Conservation (phyloP, 345 rosid species). For the Bruguiera gymnorhiza region DNA sequence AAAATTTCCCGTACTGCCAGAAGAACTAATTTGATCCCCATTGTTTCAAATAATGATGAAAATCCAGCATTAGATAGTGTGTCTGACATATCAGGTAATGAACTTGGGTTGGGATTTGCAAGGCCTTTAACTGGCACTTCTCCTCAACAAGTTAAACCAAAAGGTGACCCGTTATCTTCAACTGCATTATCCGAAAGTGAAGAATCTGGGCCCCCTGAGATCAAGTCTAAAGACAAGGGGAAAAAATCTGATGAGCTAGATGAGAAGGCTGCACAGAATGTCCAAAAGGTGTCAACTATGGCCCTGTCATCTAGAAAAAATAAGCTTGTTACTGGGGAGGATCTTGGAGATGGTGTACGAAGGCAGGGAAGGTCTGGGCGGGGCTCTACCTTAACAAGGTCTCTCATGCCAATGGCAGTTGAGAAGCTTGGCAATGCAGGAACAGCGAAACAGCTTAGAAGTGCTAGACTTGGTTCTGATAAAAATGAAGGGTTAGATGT, state of each 20-base stretch:
- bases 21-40: slow-evolving; percentile 73
- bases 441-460: slow-evolving; percentile 80
- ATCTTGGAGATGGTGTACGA: slow-evolving; percentile 67
- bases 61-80: slow-evolving; percentile 52
- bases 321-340: slow-evolving; percentile 61
- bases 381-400: slow-evolving; percentile 57
- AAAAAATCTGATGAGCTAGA: slow-evolving; percentile 72
- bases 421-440: slow-evolving; percentile 71
- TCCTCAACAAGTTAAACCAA: slow-evolving; percentile 72
- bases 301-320: slow-evolving; percentile 69
- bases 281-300: slow-evolving; percentile 57
- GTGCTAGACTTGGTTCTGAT: slow-evolving; percentile 64
- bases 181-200: slow-evolving; percentile 88
- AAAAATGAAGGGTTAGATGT: slow-evolving; percentile 69
- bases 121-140: slow-evolving; percentile 61
- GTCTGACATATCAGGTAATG: slow-evolving; percentile 66
- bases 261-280: slow-evolving; percentile 59
- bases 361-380: slow-evolving; percentile 90
- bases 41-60: slow-evolving; percentile 68
- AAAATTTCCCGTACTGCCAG: slow-evolving; percentile 84
- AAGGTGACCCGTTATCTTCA: slow-evolving; percentile 67
- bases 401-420: slow-evolving; percentile 51
- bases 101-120: slow-evolving; percentile 57
- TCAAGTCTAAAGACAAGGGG: slow-evolving; percentile 64
- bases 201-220: slow-evolving; percentile 77